Base-by-base conservation (phyloP, 2,329 filamentous ascomycete genomes). In the Pyrenophora teres region DNA sequence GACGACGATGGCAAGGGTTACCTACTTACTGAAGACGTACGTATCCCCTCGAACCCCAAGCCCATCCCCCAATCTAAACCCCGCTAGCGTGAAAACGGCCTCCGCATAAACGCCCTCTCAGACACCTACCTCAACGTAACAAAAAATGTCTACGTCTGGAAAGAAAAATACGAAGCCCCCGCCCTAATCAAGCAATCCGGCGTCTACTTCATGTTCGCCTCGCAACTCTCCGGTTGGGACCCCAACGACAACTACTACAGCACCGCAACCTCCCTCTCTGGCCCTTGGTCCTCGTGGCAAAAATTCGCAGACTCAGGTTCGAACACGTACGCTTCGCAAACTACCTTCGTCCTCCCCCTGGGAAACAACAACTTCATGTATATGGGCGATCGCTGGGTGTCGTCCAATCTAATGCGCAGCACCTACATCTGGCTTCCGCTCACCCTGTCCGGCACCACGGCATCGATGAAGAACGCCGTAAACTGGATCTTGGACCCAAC, bases 371-470 rank as follows among this genome's bases (percentile, higher is more conserved):
- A 62, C 4, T 76, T 77, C 41, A 79, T 87, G 56, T 89, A 88
- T 70, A 81, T 87, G 71, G 86, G 87, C 16, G 86, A 89, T 70
- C 81, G 87, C 18, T 89, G 87, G 86, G 70, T 82, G 0, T 80
- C 77, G 4, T 67, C 69, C n/a, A 84, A 88, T 56, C 77, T 89
- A 0, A 81, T 80, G 69, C 74, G 80, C 0, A 83, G 80, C 44
- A 86, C 84, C 0, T 88, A 88, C 60, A 73, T 88, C 35, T 88
- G 85, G 86, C 76, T 88, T 0, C 86, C 86, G 0, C 70, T 88
- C 0, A 74, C 64, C 3, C 76, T 87, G 52, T 74, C 74, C 1
- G 83, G 82, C 0, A 82, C 76, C 0, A 78, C 73, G 0, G 81
- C 83, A 2, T 77, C 60, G 8, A 76, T 76, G 70, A 70, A 76